A percentile compares a stretch with the other conserved stretches of the same genome.
phyloP scores from a whole-genome alignment of 1,284 basidiomycete genomes.

The Ceratorhiza oryzae-sativae region DNA sequence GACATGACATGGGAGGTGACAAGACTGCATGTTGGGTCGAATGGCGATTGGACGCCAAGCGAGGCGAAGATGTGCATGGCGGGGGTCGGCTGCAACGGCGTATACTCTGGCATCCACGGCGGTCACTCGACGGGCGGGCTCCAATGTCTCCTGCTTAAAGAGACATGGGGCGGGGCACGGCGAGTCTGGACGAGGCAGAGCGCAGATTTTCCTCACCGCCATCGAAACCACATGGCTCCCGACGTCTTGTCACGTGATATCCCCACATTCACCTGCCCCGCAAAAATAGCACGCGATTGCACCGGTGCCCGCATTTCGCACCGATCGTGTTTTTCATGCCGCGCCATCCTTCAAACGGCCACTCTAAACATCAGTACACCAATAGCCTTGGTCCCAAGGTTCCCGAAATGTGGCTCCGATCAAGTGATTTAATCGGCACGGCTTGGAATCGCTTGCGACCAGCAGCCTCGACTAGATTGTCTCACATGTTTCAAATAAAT shows the following conservation, averaged over 20 bases:
- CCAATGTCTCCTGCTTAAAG: slow-evolving; percentile 5
- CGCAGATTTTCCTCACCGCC: neutral
- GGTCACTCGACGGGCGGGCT: neutral
- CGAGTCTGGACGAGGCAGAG: slow-evolving; percentile 2
- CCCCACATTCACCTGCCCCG: neutral
- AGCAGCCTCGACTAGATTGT: too few relatives aligned
- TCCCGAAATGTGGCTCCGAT: too few relatives aligned
- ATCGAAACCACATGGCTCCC: slow-evolving; percentile 4
- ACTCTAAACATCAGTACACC: too few relatives aligned
- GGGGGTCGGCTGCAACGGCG: neutral
- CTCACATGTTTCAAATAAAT: too few relatives aligned
- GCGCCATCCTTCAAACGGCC: too few relatives aligned
- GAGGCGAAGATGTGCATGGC: slow-evolving; percentile 42
- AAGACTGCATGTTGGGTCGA: slow-evolving; percentile 61
- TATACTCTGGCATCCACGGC: neutral
- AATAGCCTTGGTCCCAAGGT: too few relatives aligned
- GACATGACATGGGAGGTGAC: slow-evolving; percentile 68
- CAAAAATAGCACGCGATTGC: too few relatives aligned
- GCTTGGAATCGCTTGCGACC: too few relatives aligned
- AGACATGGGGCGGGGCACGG: slow-evolving; percentile 16
- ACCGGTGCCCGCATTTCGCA: too few relatives aligned
- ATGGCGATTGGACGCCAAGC: slow-evolving; percentile 52
- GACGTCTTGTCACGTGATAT: neutral
- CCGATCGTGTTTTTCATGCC: too few relatives aligned
- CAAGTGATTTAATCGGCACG: too few relatives aligned